phyloP scores from a whole-genome alignment of 805 yeast species.

The Lipomyces yamanashiensis region DNA sequence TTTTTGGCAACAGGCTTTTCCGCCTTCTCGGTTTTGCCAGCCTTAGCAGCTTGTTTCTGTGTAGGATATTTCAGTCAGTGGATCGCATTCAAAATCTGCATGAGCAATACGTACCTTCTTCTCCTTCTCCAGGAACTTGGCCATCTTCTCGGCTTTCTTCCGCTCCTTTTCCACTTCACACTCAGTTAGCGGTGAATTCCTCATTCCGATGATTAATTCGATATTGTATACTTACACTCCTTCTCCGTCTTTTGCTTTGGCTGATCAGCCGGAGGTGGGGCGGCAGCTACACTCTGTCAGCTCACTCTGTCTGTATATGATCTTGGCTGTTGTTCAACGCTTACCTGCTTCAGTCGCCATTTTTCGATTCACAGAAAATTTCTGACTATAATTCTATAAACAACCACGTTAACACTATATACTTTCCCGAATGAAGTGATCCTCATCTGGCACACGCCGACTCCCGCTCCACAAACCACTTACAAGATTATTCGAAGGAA shows the following conservation, averaged over 20 bases:
- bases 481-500: slow-evolving; percentile 1
- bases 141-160: slow-evolving; percentile 87
- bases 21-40: slow-evolving; percentile 48
- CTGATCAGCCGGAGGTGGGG: slow-evolving; percentile 14
- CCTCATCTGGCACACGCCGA: background rate
- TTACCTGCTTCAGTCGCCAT: slow-evolving; percentile 28
- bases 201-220: background rate
- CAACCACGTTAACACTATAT: background rate
- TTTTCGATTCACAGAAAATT: slow-evolving; percentile 8
- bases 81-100: background rate
- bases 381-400: background rate
- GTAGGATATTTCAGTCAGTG: background rate
- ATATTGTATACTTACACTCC: slow-evolving; percentile 32
- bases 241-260: slow-evolving; percentile 40
- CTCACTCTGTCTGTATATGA: background rate
- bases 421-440: background rate
- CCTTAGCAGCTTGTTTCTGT: slow-evolving; percentile 54
- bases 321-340: background rate
- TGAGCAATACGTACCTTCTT: slow-evolving; percentile 51
- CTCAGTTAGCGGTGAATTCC: background rate
- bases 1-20: slow-evolving; percentile 65
- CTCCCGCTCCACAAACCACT: background rate
- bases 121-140: slow-evolving; percentile 86
- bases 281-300: slow-evolving; percentile 2
- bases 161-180: slow-evolving; percentile 72